A percentile compares a stretch with the other conserved stretches of the same genome.
Conservation (phyloP, 306 rosid genomes). For the Cucumis sativus region Cucumber_9930_V3 NC_026660.2:21279501-21280000, state of each 20-base stretch:
- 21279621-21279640: background rate
- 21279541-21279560: background rate
- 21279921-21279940: background rate
- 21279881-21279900: background rate
- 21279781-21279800: background rate
- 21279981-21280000: background rate
- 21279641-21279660: background rate
- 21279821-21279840: background rate
- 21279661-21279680: background rate
- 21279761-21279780: background rate
- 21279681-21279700: background rate
- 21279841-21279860: background rate
- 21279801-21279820: background rate
- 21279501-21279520: constrained; percentile 1
- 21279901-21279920: background rate
- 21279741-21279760: background rate
- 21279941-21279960: background rate
- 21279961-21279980: background rate
- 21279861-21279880: background rate
- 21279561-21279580: background rate
- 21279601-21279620: background rate
- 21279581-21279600: background rate
- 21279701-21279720: background rate
- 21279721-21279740: background rate
- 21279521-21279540: background rate